Conservation (phyloP, 306 rosid genomes). For the Hylodesmum podocarpum region DNA sequence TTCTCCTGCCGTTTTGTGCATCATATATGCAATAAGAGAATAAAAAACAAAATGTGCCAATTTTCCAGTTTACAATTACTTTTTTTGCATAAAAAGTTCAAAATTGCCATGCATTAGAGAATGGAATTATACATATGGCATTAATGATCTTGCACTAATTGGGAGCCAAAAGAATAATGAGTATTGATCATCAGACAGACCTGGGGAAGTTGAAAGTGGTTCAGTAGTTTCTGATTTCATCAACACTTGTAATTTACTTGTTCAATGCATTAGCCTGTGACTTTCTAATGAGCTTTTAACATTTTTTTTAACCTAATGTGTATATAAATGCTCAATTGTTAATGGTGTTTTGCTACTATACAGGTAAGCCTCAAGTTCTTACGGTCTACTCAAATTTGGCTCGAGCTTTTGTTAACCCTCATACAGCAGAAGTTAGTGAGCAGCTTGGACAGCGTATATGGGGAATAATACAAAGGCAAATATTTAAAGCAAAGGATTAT, state of each 20-base stretch:
- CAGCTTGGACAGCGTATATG: constrained; percentile 94
- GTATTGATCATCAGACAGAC: neutral
- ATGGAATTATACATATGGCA: neutral
- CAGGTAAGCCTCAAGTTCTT: constrained; percentile 88
- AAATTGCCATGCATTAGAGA: neutral
- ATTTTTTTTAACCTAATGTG: neutral
- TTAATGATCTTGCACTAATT: neutral
- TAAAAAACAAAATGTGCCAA: neutral
- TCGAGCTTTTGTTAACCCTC: constrained; percentile 70
- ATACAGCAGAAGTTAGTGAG: constrained; percentile 78
- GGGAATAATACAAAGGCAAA: constrained; percentile 84
- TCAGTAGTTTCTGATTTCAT: neutral
- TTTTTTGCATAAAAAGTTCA: neutral
- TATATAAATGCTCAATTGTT: neutral
- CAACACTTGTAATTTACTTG: constrained; percentile 3
- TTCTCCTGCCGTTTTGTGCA: neutral
- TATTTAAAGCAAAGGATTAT: constrained; percentile 76
- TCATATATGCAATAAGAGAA: neutral
- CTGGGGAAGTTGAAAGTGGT: neutral
- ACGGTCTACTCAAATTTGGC: constrained; percentile 71
- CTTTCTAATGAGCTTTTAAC: neutral
- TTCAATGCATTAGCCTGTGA: neutral
- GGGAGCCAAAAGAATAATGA: neutral
- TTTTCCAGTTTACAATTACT: neutral
- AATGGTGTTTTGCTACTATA: constrained; percentile 19